Conservation (phyloP, 2,329 filamentous ascomycete genomes). For the Ophiocordyceps polyrhachis-furcata region DNA sequence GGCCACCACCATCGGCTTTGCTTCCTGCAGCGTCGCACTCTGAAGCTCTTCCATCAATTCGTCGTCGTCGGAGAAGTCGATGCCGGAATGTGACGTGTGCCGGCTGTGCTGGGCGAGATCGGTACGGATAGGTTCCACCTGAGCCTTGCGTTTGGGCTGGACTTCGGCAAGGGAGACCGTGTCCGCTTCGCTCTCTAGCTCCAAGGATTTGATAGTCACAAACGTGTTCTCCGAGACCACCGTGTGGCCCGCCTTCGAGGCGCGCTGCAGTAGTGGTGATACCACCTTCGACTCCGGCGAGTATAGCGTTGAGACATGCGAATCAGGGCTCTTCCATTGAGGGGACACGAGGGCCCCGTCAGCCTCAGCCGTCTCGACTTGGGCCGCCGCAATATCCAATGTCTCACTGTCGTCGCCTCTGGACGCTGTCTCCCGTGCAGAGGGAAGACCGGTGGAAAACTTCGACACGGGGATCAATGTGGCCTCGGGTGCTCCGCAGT, state of each 20-base stretch:
- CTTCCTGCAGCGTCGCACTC: conserved; percentile 64
- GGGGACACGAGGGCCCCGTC: conserved; percentile 3
- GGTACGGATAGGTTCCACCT: conserved; percentile 37
- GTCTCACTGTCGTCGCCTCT: conserved; percentile 4
- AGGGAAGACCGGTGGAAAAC: conserved; percentile 6
- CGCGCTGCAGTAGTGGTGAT: neutral
- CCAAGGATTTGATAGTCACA: conserved; percentile 1
- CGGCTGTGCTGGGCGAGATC: conserved; percentile 17
- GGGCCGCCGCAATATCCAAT: conserved; percentile 5
- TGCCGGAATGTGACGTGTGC: conserved; percentile 13
- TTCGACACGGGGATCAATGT: conserved; percentile 4
- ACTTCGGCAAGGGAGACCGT: conserved; percentile 10
- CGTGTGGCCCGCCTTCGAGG: neutral
- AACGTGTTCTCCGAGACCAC: neutral
- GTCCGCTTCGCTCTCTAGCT: conserved; percentile 9
- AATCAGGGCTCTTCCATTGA: neutral
- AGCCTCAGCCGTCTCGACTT: conserved; percentile 3
- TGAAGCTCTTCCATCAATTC: conserved; percentile 72
- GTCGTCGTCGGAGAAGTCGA: conserved; percentile 51
- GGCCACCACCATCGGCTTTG: conserved; percentile 59
- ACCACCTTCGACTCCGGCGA: neutral
- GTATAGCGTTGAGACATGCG: neutral
- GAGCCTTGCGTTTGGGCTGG: conserved; percentile 14
- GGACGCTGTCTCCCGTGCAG: conserved; percentile 1
- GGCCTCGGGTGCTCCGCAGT: neutral